Evolutionary conservation across 441 rosid species (phyloP).

Genomic region (Corymbia citriodora): DNA sequence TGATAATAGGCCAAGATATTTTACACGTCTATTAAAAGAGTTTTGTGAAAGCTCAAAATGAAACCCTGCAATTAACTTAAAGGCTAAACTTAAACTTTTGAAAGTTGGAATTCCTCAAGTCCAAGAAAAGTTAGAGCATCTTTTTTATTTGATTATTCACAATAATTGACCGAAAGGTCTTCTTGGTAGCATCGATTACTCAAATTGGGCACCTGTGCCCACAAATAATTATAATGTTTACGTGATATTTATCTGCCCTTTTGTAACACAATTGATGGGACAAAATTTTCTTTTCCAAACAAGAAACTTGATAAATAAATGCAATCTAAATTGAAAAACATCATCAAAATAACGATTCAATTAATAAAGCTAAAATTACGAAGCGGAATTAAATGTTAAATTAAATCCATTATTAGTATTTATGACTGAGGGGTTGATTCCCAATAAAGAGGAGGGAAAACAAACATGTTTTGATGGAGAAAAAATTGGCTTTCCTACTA

Average conservation of each 20-base stretch:
- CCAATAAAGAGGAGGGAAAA: neutral
- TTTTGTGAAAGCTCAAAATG: neutral
- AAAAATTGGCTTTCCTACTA: neutral
- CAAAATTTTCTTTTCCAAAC: neutral
- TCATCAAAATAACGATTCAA: neutral
- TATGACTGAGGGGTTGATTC: neutral
- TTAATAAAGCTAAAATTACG: neutral
- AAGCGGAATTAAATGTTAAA: neutral
- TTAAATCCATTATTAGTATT: neutral
- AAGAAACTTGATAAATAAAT: neutral
- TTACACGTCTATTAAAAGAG: neutral
- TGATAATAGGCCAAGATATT: neutral
- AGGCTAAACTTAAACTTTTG: neutral
- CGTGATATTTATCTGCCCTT: neutral
- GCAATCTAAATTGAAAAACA: neutral
- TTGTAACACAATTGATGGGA: neutral
- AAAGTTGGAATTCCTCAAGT: neutral
- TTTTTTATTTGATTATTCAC: neutral
- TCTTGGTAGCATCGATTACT: neutral
- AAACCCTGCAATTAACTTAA: neutral
- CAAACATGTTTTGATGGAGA: neutral
- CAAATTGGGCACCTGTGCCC: neutral
- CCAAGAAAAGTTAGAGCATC: neutral
- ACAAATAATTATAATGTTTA: neutral
- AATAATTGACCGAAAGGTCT: neutral